Base-by-base conservation (phyloP, 371 early-diverging fungal species). In the Capillidium rhysosporum region DNA sequence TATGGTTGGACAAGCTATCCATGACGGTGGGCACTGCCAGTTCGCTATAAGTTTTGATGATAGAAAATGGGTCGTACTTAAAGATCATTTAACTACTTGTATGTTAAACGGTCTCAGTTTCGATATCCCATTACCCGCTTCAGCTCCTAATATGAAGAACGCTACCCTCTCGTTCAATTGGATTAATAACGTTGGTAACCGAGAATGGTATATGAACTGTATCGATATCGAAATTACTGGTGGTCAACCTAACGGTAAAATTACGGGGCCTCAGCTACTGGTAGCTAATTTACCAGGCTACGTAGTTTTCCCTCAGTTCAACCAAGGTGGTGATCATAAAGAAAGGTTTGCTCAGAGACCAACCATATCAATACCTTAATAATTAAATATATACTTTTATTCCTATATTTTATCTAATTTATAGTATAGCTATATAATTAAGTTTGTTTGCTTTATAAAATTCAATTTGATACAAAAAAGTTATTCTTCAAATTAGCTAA, bases 121-220 rank as follows among this genome's bases (percentile, higher is more conserved):
- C 18, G 43, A 43, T 18, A 43, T 43, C 5, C 21, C 40, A 8
- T 40, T 52, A 14, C 52, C 52, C 2, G 20, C 28, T 24, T 7
- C 23, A 9, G 41, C 52, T 41, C 40, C 25, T 16, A 4, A 39
- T 18, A 16, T 9, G 12, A 41, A 52, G 7, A 51, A 56, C 20
- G 57, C 55, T 16, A 57, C 69, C 26, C 72, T 84, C 60, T 69
- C 74, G 0, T 83, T 82, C 83, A 59, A 69, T 0, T 51, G 51
- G 51, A 51, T 31, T 23, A 51, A 51, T 21, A 23, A 29, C 16
- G 31, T 51, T 8, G 51, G 51, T 4, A 51, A 51, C 21, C 51
- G 51, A 3, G 51, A 51, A 34, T 20, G 29, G 31, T 56, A 56
- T 24, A 56, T 56, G 56, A 56, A 56, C 40, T 56, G 56, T 56